Percentiles rank a stretch among this genome's conserved stretches.
Evolutionary conservation across 371 early-diverging fungal genomes (phyloP).

Genomic region (Mortierella sp.): DNA sequence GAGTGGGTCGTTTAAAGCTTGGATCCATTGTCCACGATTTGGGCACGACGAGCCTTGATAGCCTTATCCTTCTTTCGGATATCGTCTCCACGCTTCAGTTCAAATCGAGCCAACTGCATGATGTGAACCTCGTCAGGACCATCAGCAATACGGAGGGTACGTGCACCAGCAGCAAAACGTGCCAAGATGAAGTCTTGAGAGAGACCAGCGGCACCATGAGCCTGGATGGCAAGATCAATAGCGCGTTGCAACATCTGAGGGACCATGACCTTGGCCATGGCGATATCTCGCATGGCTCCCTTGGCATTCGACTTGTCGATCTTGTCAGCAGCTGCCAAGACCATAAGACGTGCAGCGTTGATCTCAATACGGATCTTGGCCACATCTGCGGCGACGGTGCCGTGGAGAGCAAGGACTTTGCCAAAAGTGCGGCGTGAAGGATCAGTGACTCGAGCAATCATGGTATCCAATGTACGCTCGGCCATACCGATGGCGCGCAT

Average conservation of each 20-base stretch:
- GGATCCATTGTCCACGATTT: constrained; percentile 42
- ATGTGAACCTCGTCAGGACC: constrained; percentile 92
- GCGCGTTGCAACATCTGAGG: constrained; percentile 83
- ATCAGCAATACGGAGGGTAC: constrained; percentile 94
- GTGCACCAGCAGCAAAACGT: constrained; percentile 81
- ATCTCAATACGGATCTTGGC: constrained; percentile 91
- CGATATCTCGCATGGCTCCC: constrained; percentile 91
- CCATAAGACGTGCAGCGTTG: constrained; percentile 91
- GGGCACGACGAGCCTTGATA: constrained; percentile 30
- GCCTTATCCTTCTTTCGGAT: constrained; percentile 38
- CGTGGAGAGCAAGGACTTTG: constrained; percentile 83
- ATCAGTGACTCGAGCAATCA: constrained; percentile 89
- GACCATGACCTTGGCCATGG: constrained; percentile 92
- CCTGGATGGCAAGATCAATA: constrained; percentile 92
- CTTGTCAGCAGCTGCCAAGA: constrained; percentile 89
- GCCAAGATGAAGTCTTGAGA: constrained; percentile 91
- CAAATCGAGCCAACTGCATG: constrained; percentile 77
- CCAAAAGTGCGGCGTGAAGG: constrained; percentile 90
- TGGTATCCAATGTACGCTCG: constrained; percentile 90
- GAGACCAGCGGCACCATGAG: constrained; percentile 92
- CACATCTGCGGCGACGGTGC: constrained; percentile 83
- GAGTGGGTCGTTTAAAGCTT: constrained; percentile 26
- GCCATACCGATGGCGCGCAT: constrained; percentile 97
- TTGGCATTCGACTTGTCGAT: constrained; percentile 92
- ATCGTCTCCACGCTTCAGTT: constrained; percentile 63